phyloP scores from a whole-genome alignment of 1,284 basidiomycete genomes.

The Coriolopsis trogii region DNA sequence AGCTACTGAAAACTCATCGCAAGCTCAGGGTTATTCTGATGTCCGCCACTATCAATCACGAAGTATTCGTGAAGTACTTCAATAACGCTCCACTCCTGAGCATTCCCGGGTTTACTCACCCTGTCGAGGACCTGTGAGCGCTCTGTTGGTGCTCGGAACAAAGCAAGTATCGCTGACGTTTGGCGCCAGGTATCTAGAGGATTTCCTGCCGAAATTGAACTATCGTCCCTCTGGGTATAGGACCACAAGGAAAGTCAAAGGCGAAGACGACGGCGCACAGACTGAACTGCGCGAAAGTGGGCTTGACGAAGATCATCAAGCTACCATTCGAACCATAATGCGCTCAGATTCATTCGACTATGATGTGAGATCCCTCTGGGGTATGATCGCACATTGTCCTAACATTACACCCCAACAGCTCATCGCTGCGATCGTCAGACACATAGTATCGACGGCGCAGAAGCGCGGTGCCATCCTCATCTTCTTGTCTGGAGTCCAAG shows the following conservation, averaged over 20 bases:
- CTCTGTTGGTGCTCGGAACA: background rate
- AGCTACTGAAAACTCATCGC: constrained; percentile 72
- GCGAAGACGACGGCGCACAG: constrained; percentile 49
- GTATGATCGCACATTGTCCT: background rate
- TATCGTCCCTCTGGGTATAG: constrained; percentile 45
- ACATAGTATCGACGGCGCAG: constrained; percentile 62
- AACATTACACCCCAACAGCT: constrained; percentile 46
- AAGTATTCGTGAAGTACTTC: constrained; percentile 84
- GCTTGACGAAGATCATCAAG: constrained; percentile 55
- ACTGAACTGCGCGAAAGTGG: constrained; percentile 53
- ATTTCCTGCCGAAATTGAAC: constrained; percentile 61
- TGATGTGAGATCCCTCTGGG: constrained; percentile 45
- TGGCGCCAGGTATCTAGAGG: constrained; percentile 74
- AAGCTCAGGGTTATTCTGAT: constrained; percentile 84
- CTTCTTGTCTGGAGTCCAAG: constrained; percentile 88
- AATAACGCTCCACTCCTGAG: constrained; percentile 77
- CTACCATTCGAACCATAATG: constrained; percentile 63
- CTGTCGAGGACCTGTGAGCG: constrained; percentile 73
- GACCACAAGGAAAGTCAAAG: constrained; percentile 31
- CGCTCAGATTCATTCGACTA: constrained; percentile 77
- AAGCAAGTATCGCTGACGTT: background rate
- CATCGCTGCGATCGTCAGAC: constrained; percentile 65
- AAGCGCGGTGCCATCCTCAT: constrained; percentile 75
- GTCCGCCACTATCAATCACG: constrained; percentile 90
- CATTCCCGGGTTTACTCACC: constrained; percentile 86